phyloP scores from a whole-genome alignment of 2,329 filamentous ascomycete species.

The Pseudogymnoascus pannorum region DNA sequence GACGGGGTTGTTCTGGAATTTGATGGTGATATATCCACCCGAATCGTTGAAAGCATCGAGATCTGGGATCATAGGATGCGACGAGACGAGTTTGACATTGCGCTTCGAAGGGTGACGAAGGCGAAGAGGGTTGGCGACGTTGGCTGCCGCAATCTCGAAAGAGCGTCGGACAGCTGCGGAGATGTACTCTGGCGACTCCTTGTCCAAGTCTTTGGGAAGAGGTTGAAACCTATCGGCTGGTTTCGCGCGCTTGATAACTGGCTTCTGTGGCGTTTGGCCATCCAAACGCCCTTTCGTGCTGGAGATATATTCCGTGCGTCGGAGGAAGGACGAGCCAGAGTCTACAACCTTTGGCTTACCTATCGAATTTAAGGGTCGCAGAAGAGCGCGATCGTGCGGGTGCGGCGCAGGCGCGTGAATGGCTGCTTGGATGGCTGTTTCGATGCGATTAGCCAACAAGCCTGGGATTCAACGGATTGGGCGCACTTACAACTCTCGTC shows the following conservation, averaged over 20 bases:
- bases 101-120: slow-evolving; percentile 52
- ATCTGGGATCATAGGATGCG: slow-evolving; percentile 56
- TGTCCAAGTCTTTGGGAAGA: slow-evolving; percentile 42
- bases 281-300: slow-evolving; percentile 43
- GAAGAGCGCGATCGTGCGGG: slow-evolving; percentile 74
- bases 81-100: slow-evolving; percentile 50
- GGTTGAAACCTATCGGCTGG: slow-evolving; percentile 41
- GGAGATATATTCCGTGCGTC: slow-evolving; percentile 92
- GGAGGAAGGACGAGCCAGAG: slow-evolving; percentile 82
- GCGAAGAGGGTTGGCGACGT: slow-evolving; percentile 46
- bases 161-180: slow-evolving; percentile 59
- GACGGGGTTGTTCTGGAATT: slow-evolving; percentile 60
- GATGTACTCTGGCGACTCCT: slow-evolving; percentile 58
- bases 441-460: slow-evolving; percentile 11
- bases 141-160: slow-evolving; percentile 48
- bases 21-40: slow-evolving; percentile 62
- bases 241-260: slow-evolving; percentile 31
- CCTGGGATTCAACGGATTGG: slow-evolving; percentile 14
- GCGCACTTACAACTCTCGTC: slow-evolving; percentile 74
- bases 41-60: slow-evolving; percentile 63
- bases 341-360: slow-evolving; percentile 75
- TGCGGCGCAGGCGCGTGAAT: slow-evolving; percentile 65
- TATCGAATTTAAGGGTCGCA: slow-evolving; percentile 75
- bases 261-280: slow-evolving; percentile 35
- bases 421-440: slow-evolving; percentile 71